These are phyloP conservation scores for Fusarium equiseti DNA, from an alignment of 2,329 filamentous ascomycete genomes.

Conservation along the genomic window DNA sequence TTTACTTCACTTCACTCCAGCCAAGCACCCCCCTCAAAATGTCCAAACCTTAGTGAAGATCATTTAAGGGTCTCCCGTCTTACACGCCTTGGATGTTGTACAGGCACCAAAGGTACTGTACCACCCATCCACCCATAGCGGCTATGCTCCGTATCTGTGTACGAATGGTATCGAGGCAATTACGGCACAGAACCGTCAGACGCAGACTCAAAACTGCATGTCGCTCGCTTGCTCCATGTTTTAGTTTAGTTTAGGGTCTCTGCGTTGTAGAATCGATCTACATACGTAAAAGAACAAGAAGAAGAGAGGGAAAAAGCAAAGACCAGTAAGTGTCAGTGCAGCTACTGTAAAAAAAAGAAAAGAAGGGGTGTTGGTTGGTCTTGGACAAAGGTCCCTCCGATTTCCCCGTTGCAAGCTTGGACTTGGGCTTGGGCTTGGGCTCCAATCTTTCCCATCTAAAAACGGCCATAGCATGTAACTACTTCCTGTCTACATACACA, in stretches of 20 bases:
- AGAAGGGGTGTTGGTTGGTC: slow-evolving; percentile 4
- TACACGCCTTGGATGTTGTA: slow-evolving; percentile 13
- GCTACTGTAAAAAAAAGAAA: neutral
- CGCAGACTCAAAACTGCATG: neutral
- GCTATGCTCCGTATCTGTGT: neutral
- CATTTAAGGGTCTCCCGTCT: slow-evolving; percentile 23
- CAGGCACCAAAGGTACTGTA: neutral
- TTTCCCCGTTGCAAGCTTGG: slow-evolving; percentile 9
- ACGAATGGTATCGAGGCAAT: slow-evolving; percentile 1
- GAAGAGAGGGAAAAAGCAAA: neutral
- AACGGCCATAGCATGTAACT: slow-evolving; percentile 9
- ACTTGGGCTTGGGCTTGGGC: slow-evolving; percentile 1
- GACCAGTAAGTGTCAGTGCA: neutral
- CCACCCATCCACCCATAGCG: neutral
- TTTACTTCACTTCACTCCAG: neutral
- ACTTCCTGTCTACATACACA: neutral
- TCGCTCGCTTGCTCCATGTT: neutral
- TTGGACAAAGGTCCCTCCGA: slow-evolving; percentile 13
- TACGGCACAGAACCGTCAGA: neutral
- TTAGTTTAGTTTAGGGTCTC: neutral
- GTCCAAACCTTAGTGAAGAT: slow-evolving; percentile 24
- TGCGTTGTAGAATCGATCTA: neutral
- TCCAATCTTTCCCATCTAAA: slow-evolving; percentile 26
- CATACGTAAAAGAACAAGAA: neutral
- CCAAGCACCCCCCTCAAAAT: neutral